Conservation (phyloP, 805 yeast genomes). For the Debaryomyces prosopidis region DNA sequence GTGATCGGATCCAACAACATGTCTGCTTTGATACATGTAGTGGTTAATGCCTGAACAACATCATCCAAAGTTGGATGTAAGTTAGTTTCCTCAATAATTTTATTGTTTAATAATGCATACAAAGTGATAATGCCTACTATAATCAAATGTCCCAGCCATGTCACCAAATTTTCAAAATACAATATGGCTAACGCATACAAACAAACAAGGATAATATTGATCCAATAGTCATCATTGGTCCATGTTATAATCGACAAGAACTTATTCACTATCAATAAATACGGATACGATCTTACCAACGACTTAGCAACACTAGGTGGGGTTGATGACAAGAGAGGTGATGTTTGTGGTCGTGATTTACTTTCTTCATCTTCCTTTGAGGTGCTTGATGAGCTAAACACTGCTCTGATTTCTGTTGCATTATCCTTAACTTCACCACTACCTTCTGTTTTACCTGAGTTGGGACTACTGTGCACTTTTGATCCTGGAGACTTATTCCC, state of each 20-base stretch:
- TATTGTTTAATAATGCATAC: constrained; percentile 58
- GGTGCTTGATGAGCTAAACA: constrained; percentile 16
- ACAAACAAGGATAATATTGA: constrained; percentile 61
- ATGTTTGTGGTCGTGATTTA: constrained; percentile 49
- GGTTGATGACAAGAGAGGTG: constrained; percentile 83
- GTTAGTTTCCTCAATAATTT: constrained; percentile 58
- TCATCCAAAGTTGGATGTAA: constrained; percentile 84
- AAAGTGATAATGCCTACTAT: constrained; percentile 61
- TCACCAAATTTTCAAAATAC: constrained; percentile 76
- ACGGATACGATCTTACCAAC: constrained; percentile 81
- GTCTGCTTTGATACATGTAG: constrained; percentile 74
- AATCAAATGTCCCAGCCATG: constrained; percentile 80
- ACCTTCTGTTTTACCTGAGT: not conserved
- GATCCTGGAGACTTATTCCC: not conserved
- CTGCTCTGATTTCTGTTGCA: constrained; percentile 27
- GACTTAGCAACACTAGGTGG: constrained; percentile 91
- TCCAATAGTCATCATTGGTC: constrained; percentile 85
- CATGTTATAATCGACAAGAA: constrained; percentile 77
- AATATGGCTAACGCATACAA: constrained; percentile 57
- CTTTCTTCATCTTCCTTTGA: constrained; percentile 6
- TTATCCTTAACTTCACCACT: constrained; percentile 6
- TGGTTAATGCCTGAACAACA: constrained; percentile 72
- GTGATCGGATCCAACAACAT: constrained; percentile 80
- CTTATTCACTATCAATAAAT: constrained; percentile 70
- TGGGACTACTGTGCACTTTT: not conserved